Conservation (phyloP, 352 stramenopile genomes). For the Globisporangium rhizosaccharum region DNA sequence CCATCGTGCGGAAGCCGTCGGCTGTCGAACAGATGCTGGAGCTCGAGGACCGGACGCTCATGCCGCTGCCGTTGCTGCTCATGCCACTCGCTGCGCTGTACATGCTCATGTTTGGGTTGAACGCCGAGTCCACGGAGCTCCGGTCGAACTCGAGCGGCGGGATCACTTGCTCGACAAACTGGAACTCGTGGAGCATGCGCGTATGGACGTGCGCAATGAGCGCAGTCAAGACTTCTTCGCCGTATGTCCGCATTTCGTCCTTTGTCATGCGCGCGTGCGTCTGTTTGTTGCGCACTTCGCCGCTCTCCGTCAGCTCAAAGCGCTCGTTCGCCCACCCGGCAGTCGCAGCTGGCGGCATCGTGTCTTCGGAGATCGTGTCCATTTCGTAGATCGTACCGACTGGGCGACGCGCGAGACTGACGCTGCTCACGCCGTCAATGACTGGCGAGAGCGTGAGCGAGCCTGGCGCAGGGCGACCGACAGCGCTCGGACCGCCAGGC, state of each 20-base stretch:
- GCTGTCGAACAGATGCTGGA: constrained; percentile 80
- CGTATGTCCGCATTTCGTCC: constrained; percentile 58
- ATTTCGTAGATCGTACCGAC: constrained; percentile 36
- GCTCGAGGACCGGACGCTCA: constrained; percentile 52
- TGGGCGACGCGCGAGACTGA: constrained; percentile 9
- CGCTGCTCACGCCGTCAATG: constrained; percentile 35
- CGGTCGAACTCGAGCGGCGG: constrained; percentile 59
- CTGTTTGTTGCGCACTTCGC: constrained; percentile 43
- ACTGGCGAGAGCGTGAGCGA: constrained; percentile 27
- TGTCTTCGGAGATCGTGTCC: constrained; percentile 73
- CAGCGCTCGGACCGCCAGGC: constrained; percentile 4
- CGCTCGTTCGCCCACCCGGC: constrained; percentile 48
- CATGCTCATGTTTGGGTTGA: constrained; percentile 32
- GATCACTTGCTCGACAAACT: constrained; percentile 78
- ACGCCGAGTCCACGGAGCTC: constrained; percentile 40
- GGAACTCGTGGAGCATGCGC: constrained; percentile 74
- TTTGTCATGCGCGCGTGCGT: constrained; percentile 59
- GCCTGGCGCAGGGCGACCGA: constrained; percentile 5
- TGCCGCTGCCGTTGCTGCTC: constrained; percentile 20
- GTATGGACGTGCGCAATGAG: constrained; percentile 76
- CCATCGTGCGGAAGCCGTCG: constrained; percentile 79
- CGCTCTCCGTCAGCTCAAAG: constrained; percentile 53
- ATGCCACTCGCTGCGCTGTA: constrained; percentile 20
- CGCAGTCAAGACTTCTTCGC: constrained; percentile 58
- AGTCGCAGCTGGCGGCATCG: constrained; percentile 36